Evolutionary conservation across 176 grass and related monocot genomes (phyloP), one percentile per base, ranked within the genome.

Genomic region (Rhynchospora tenuis): DNA sequence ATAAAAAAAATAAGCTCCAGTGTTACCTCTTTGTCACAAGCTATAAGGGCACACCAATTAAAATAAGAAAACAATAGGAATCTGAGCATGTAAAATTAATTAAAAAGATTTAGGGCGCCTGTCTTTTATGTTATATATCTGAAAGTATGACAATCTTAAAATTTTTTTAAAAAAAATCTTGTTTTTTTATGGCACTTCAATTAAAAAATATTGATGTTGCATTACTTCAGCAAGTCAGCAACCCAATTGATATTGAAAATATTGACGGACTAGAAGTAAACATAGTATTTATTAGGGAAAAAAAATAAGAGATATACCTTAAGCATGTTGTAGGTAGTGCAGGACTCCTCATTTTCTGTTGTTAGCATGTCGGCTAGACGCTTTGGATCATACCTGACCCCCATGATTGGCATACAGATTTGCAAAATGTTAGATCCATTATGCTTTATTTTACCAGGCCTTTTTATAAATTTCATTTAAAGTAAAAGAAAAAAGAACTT

Each of bases 301-400:
- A 45, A 51, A 22, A 57, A 20, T 73, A 78, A n/a, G 17, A 74
- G 24, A 65, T 60, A 19, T 85, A 99, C 96, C 92, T 99, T 99
- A 19, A 99, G 93, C 93, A 95, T 99, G 59, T 99, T 99, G 91
- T 95, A 93, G 2, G 96, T 95, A 6, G 96, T 95, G 48, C 96
- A 99, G 0, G 93, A 99, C 59, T 99, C 96, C 81, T 99, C 93
- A 9, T 70, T 95, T 83, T 99, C 93, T 28, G 91, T 95, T 75
- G 78, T 89, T 17, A 99, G 85, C 38, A 77, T 68, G 11, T 89
- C 83, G 1, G 89, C 91, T 72, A 99, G 81, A 64, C 89, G 93
- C 59, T 95, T 99, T 23, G 96, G 90, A 64, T 99, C 22, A 3
- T 9, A 88, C 96, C 96, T 99, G 76, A 11, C 72, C 14, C 80